These are phyloP conservation scores for Globisporangium iwayamae DNA, from an alignment of 352 stramenopile species.

Conservation along the genomic window DNA sequence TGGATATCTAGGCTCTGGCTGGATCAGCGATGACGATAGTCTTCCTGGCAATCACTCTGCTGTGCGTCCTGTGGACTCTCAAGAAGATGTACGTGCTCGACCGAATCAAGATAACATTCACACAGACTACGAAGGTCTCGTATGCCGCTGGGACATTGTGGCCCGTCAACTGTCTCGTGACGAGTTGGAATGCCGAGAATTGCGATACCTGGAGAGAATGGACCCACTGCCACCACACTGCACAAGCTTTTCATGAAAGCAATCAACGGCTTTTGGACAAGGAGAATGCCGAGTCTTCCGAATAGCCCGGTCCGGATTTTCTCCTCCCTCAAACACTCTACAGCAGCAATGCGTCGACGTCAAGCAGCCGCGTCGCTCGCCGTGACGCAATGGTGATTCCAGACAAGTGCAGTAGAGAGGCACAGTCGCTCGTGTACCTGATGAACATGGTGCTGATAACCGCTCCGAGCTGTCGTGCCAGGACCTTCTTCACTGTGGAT, in stretches of 20 bases:
- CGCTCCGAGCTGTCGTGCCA: conserved; percentile 7
- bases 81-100: background rate
- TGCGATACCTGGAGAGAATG: background rate
- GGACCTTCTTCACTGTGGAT: conserved; percentile 5
- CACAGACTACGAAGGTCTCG: conserved; percentile 3
- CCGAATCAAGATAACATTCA: conserved; percentile 8
- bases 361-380: background rate
- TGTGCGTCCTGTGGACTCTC: background rate
- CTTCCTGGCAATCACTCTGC: background rate
- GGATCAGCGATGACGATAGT: background rate
- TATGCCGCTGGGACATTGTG: conserved; percentile 17
- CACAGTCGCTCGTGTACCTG: conserved; percentile 12
- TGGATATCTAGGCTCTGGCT: conserved; percentile 5
- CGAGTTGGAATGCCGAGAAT: conserved; percentile 8
- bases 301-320: background rate
- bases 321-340: background rate
- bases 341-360: background rate
- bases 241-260: background rate
- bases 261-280: background rate
- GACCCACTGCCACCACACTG: background rate
- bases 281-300: background rate
- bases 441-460: conserved; percentile 17
- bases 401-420: background rate
- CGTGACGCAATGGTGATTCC: background rate
- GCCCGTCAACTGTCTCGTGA: conserved; percentile 11